Evolutionary conservation across 495 filamentous ascomycete species (phyloP).

Genomic region (Podospora bellae-mahoneyi): DNA sequence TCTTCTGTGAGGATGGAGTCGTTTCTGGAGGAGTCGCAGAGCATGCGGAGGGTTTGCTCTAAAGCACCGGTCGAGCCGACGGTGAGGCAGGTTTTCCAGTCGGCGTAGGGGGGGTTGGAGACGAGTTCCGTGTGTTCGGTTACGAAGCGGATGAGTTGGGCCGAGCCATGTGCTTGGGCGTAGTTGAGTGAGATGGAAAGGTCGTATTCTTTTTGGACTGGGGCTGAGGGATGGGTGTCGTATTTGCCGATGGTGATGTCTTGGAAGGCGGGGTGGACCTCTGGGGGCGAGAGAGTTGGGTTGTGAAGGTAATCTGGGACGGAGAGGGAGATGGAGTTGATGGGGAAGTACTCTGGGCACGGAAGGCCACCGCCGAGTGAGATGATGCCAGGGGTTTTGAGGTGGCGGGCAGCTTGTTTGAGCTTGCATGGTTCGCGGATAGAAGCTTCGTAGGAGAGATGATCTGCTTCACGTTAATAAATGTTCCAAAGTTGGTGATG

Average conservation of each 20-base stretch:
- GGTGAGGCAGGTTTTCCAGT: conserved; percentile 76
- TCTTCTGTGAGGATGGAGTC: conserved; percentile 80
- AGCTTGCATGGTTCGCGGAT: conserved; percentile 60
- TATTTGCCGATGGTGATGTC: conserved; percentile 72
- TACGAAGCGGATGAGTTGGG: conserved; percentile 81
- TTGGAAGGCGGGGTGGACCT: conserved; percentile 26
- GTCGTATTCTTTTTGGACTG: conserved; percentile 52
- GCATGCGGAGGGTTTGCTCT: conserved; percentile 74
- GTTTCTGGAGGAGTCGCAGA: conserved; percentile 61
- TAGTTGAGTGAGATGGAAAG: conserved; percentile 86
- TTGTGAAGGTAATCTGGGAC: conserved; percentile 52
- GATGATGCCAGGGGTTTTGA: conserved; percentile 73
- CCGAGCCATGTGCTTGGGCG: conserved; percentile 76
- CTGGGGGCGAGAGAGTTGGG: conserved; percentile 54
- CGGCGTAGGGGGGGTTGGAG: conserved; percentile 70
- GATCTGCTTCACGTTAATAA: conserved; percentile 30
- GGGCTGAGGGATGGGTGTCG: conserved; percentile 60
- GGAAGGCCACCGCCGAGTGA: conserved; percentile 91
- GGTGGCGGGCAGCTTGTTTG: conserved; percentile 68
- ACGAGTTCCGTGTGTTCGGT: conserved; percentile 90
- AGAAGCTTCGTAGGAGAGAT: conserved; percentile 55
- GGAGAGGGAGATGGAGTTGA: conserved; percentile 39
- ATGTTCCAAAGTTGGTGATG: neutral
- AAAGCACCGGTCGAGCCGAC: conserved; percentile 75
- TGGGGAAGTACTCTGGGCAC: conserved; percentile 82